A percentile compares a stretch with the other conserved stretches of the same genome.
Evolutionary conservation across 2,329 filamentous ascomycete genomes (phyloP).

Genomic region (Calonectria multiphialidica): DNA sequence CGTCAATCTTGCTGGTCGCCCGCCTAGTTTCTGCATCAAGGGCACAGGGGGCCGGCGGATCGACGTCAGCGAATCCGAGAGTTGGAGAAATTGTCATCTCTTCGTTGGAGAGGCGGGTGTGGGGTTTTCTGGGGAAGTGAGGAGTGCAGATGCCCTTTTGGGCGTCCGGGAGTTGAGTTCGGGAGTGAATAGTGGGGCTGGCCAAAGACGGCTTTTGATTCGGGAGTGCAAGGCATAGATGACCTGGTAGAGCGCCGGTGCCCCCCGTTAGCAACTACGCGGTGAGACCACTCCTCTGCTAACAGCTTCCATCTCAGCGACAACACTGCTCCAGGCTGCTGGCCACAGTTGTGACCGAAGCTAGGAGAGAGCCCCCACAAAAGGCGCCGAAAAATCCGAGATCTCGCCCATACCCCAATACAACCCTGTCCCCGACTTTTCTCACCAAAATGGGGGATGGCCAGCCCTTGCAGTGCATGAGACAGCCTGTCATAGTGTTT

Average conservation of each 20-base stretch:
- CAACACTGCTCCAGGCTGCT: not conserved
- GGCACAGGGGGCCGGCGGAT: constrained; percentile 14
- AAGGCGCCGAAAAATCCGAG: constrained; percentile 20
- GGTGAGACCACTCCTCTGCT: not conserved
- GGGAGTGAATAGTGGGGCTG: constrained; percentile 37
- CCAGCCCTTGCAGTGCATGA: not conserved
- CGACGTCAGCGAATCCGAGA: constrained; percentile 24
- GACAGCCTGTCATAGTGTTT: constrained; percentile 4
- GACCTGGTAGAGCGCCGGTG: constrained; percentile 1
- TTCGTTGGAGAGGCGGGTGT: constrained; percentile 30
- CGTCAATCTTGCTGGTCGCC: not conserved
- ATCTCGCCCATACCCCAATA: not conserved
- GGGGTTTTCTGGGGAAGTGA: constrained; percentile 43
- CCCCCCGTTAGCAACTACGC: not conserved
- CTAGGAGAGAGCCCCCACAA: not conserved
- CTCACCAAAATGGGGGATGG: not conserved
- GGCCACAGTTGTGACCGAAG: not conserved
- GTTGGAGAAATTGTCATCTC: constrained; percentile 32
- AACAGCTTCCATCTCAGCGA: not conserved
- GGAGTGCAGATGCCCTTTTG: constrained; percentile 40
- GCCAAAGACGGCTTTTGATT: constrained; percentile 41
- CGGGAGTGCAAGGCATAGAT: constrained; percentile 27
- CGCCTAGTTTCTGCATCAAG: constrained; percentile 1
- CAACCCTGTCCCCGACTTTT: constrained; percentile 3
- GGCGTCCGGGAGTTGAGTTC: constrained; percentile 45